A percentile compares a stretch with the other conserved stretches of the same genome.
phyloP scores from a whole-genome alignment of 345 rosid genomes.

The Physaria fendleri region DNA sequence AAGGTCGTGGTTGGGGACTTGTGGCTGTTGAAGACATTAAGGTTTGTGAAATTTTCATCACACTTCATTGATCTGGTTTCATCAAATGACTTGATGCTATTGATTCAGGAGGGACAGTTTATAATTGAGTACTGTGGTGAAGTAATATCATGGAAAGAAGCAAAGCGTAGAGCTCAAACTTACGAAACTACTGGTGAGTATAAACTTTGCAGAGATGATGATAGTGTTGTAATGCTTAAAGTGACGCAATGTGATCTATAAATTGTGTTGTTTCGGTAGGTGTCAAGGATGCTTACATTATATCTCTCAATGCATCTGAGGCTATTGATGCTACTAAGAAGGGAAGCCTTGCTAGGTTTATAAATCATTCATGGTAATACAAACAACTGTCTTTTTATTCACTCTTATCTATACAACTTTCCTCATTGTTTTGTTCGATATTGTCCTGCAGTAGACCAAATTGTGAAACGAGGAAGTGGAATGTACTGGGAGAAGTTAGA shows the following conservation, averaged over 20 bases:
- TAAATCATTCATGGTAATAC: conserved; percentile 92
- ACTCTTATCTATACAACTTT: neutral
- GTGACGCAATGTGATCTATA: neutral
- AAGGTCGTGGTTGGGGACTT: conserved; percentile 91
- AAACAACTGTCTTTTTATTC: neutral
- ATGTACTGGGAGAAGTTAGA: conserved; percentile 79
- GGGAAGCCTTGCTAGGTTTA: conserved; percentile 92
- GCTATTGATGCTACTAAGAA: conserved; percentile 90
- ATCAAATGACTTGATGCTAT: neutral
- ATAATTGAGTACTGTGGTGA: conserved; percentile 97
- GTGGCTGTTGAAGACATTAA: conserved; percentile 65
- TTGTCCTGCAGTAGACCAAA: conserved; percentile 68
- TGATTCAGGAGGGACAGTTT: conserved; percentile 68
- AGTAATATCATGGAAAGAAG: conserved; percentile 94
- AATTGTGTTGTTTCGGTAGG: conserved; percentile 42
- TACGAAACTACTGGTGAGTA: conserved; percentile 67
- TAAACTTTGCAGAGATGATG: neutral
- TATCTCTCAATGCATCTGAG: conserved; percentile 72
- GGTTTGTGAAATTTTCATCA: neutral
- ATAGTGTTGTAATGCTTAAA: neutral
- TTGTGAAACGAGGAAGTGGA: conserved; percentile 99
- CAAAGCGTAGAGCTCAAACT: conserved; percentile 70
- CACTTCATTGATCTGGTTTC: neutral
- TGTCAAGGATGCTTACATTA: conserved; percentile 85
- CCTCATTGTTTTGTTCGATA: conserved; percentile 2